phyloP scores from a whole-genome alignment of 768 basidiomycete species.

The Obba rivulosa region DNA sequence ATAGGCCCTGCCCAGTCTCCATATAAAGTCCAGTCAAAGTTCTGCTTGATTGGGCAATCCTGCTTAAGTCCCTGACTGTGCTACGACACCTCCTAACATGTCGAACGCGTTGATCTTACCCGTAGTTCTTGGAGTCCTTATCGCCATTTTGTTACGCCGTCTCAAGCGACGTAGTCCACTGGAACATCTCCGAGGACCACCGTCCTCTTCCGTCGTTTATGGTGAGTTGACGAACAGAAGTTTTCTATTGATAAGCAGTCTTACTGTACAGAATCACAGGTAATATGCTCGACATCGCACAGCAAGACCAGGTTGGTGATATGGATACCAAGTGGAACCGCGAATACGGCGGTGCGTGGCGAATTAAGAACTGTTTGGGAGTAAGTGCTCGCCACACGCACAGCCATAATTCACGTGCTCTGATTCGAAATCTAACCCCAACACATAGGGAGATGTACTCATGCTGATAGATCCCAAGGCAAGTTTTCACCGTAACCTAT shows the following conservation, averaged over 20 bases:
- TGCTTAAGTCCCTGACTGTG: no score
- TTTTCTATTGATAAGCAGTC: not conserved
- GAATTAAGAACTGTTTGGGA: conserved; percentile 13
- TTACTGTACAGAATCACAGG: not conserved
- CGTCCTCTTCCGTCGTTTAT: conserved; percentile 9
- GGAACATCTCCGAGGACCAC: conserved; percentile 17
- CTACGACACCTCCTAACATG: no score
- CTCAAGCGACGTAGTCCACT: not conserved
- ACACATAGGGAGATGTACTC: conserved; percentile 8
- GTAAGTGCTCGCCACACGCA: conserved; percentile 5
- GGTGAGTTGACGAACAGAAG: conserved; percentile 1
- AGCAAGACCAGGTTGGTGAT: conserved; percentile 15
- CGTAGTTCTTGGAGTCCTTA: no score
- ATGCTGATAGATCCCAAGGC: conserved; percentile 11
- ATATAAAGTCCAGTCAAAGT: no score
- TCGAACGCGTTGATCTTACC: no score
- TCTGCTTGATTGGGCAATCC: no score
- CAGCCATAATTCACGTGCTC: no score
- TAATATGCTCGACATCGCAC: not conserved
- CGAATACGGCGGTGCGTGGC: conserved; percentile 17
- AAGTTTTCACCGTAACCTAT: not conserved
- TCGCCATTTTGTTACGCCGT: no score
- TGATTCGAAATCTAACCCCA: no score
- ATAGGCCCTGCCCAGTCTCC: no score
- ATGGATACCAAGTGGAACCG: conserved; percentile 10